Evolutionary conservation across 2,329 filamentous ascomycete genomes (phyloP), one percentile per base, ranked within the genome.

Genomic region (Alternaria dauci): DNA sequence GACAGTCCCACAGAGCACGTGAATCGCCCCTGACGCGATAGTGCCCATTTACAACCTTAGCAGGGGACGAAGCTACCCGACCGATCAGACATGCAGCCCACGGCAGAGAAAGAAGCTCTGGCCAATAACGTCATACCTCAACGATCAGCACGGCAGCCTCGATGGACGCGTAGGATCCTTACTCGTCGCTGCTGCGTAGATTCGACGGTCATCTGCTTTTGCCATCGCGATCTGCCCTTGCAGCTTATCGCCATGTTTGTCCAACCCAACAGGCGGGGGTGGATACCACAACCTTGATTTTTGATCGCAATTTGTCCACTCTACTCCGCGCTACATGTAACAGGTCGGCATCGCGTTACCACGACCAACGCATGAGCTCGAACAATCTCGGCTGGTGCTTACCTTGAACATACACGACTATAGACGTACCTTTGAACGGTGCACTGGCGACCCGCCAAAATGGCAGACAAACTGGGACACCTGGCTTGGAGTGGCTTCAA

Each of bases 401-500:
- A 26, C 36, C 6, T 32, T 38, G 14, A 7, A 38, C 6, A 50
- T 8, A 50, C 5, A 23, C 14, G 8, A 50, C 12, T 25, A 25
- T 14, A 36, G 14, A 5, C 34, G 30, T 25, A n/a, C 20, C 18
- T 14, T n/a, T 5, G 36, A n/a, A 36, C 20, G 23, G 39, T n/a
- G 4, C 25, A 23, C 46, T 25, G 20, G 8, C 46, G 20, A 38
- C 18, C 32, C 46, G 32, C 46, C 46, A 38, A 36, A 25, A 62
- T 65, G 55, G 23, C 48, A 28, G 52, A 36, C 44, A 39, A 46
- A 56, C 38, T 76, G 4, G 64, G 57, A 7, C 55, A 56, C n/a
- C 20, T 76, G 32, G 69, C 68, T 8, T 74, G 68, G 72, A 63
- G 61, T 5, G 52, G 53, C 58, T 71, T 76, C 61, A 69, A 68